These are phyloP conservation scores for Albizia julibrissin DNA, from an alignment of 306 rosid species.

Conservation along the genomic window DNA sequence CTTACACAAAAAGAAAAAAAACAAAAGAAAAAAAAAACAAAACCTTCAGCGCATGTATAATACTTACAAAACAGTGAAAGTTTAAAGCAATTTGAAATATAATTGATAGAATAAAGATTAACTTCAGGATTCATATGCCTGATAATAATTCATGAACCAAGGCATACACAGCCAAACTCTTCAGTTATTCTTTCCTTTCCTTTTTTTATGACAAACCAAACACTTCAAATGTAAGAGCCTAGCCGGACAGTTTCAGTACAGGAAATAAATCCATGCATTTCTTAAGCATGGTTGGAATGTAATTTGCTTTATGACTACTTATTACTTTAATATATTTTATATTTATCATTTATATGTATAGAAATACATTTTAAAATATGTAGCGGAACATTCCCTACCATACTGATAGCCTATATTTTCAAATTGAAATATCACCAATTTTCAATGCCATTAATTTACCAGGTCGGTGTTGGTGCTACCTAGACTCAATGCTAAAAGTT, in stretches of 20 bases:
- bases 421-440: not conserved
- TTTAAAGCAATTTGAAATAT: conserved; percentile 1
- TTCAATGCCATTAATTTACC: not conserved
- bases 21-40: no score
- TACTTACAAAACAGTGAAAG: conserved; percentile 15
- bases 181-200: not conserved
- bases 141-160: not conserved
- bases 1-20: no score
- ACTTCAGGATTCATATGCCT: not conserved
- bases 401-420: not conserved
- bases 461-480: not conserved
- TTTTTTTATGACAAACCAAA: not conserved
- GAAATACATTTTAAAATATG: not conserved
- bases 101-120: not conserved
- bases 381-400: conserved; percentile 11
- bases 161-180: not conserved
- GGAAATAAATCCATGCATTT: not conserved
- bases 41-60: conserved; percentile 9
- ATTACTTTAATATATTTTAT: no score
- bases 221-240: not conserved
- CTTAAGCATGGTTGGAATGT: not conserved
- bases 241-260: not conserved
- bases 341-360: not conserved
- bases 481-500: not conserved
- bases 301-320: not conserved